Percentiles rank a stretch among this genome's conserved stretches.
Conservation (phyloP, 2,329 filamentous ascomycete species). For the Phoma sp. region DNA sequence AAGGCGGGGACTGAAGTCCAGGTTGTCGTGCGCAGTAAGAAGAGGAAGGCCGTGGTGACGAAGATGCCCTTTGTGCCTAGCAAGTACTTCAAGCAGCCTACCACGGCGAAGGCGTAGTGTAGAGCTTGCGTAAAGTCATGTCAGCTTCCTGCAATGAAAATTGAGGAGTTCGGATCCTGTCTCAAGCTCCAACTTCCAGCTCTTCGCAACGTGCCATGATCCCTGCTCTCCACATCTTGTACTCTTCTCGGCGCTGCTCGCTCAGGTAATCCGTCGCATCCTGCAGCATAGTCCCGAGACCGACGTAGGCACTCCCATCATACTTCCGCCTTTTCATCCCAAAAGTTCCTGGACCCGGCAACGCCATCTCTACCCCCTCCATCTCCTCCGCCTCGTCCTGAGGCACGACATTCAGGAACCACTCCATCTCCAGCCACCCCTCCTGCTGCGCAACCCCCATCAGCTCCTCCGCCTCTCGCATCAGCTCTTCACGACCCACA, state of each 20-base stretch:
- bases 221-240: slow-evolving; percentile 66
- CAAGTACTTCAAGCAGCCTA: slow-evolving; percentile 68
- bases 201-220: slow-evolving; percentile 63
- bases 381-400: slow-evolving; percentile 30
- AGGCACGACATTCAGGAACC: slow-evolving; percentile 61
- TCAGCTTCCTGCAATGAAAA: background rate
- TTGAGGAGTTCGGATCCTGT: no score
- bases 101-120: slow-evolving; percentile 31
- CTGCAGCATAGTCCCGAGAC: slow-evolving; percentile 73
- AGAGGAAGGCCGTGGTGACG: slow-evolving; percentile 74
- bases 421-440: slow-evolving; percentile 59
- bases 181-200: slow-evolving; percentile 45
- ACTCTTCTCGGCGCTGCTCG: slow-evolving; percentile 66
- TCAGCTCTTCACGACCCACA: slow-evolving; percentile 53
- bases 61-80: slow-evolving; percentile 89
- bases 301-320: slow-evolving; percentile 54
- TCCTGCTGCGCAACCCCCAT: slow-evolving; percentile 42
- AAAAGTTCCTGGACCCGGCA: slow-evolving; percentile 35
- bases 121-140: background rate
- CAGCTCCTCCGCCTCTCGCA: slow-evolving; percentile 41
- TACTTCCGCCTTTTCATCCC: slow-evolving; percentile 49
- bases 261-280: slow-evolving; percentile 74
- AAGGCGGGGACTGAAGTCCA: slow-evolving; percentile 83
- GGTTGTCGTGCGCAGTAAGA: slow-evolving; percentile 77
- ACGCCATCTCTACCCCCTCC: slow-evolving; percentile 32